Percentiles rank a stretch among this genome's conserved stretches.
phyloP scores from a whole-genome alignment of 2,329 filamentous ascomycete genomes.

The Setomelanomma holmii region DNA sequence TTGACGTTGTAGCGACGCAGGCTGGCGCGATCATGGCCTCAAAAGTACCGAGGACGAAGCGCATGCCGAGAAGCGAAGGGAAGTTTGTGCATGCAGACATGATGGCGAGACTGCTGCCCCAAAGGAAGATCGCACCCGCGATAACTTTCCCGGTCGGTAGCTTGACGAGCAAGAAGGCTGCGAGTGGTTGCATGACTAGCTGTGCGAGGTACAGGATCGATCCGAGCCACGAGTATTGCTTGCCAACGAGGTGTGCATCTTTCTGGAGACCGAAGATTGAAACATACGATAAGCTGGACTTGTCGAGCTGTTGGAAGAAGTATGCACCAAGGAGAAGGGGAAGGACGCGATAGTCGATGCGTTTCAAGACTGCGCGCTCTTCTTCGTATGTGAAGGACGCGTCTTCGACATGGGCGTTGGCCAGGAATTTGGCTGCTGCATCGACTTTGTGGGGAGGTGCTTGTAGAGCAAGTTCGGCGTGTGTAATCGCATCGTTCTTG shows the following conservation, averaged over 20 bases:
- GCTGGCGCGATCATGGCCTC: constrained; percentile 52
- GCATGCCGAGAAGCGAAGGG: constrained; percentile 42
- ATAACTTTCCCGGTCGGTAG: constrained; percentile 67
- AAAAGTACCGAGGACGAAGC: constrained; percentile 54
- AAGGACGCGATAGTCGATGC: constrained; percentile 58
- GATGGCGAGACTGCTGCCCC: constrained; percentile 61
- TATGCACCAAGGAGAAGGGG: constrained; percentile 65
- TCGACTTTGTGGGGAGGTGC: constrained; percentile 35
- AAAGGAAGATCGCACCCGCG: constrained; percentile 56
- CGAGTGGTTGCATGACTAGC: constrained; percentile 59
- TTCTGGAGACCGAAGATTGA: constrained; percentile 59
- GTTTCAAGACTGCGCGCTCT: constrained; percentile 58
- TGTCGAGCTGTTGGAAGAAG: constrained; percentile 66
- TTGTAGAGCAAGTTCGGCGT: constrained; percentile 16
- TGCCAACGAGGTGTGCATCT: constrained; percentile 57
- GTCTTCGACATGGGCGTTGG: constrained; percentile 46
- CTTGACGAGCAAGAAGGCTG: constrained; percentile 63
- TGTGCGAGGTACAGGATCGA: constrained; percentile 67
- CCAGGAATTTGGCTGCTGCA: constrained; percentile 57
- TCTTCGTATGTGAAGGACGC: constrained; percentile 58
- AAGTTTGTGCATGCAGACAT: constrained; percentile 59
- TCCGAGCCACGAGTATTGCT: constrained; percentile 65
- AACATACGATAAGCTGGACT: constrained; percentile 52
- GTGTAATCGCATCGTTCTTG: constrained; percentile 23
- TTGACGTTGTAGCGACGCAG: constrained; percentile 65